Evolutionary conservation across 1,284 basidiomycete genomes (phyloP).

Genomic region (Takashimella tepidaria): DNA sequence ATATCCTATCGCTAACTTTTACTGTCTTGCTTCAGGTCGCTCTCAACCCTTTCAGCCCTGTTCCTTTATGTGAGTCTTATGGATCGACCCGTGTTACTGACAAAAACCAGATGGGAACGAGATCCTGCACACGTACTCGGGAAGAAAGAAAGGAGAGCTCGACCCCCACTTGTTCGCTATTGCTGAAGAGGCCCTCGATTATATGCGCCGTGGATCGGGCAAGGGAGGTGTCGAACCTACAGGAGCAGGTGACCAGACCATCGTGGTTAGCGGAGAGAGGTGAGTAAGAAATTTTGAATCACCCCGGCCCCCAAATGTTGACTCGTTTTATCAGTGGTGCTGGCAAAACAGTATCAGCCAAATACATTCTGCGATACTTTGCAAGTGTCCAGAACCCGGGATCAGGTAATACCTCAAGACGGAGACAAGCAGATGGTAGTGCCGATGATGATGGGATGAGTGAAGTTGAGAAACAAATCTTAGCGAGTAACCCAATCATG

Average conservation of each 20-base stretch:
- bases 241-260: constrained; percentile 75
- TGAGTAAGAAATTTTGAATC: constrained; percentile 45
- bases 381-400: constrained; percentile 90
- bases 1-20: constrained; percentile 11
- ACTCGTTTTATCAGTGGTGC: constrained; percentile 65
- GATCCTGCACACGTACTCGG: constrained; percentile 96
- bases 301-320: not conserved
- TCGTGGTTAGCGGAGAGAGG: constrained; percentile 99
- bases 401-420: constrained; percentile 47
- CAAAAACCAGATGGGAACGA: constrained; percentile 70
- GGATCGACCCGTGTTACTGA: constrained; percentile 2
- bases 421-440: constrained; percentile 20
- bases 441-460: constrained; percentile 57
- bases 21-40: constrained; percentile 58
- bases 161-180: constrained; percentile 99
- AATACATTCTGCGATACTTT: constrained; percentile 99
- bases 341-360: constrained; percentile 98
- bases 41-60: constrained; percentile 95
- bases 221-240: constrained; percentile 65
- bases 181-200: constrained; percentile 97
- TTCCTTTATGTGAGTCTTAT: constrained; percentile 59
- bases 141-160: constrained; percentile 83
- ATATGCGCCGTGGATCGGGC: constrained; percentile 61
- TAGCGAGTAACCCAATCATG: constrained; percentile 97
- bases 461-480: constrained; percentile 93